phyloP scores from a whole-genome alignment of 306 rosid genomes.

The Begonia loranthoides region DNA sequence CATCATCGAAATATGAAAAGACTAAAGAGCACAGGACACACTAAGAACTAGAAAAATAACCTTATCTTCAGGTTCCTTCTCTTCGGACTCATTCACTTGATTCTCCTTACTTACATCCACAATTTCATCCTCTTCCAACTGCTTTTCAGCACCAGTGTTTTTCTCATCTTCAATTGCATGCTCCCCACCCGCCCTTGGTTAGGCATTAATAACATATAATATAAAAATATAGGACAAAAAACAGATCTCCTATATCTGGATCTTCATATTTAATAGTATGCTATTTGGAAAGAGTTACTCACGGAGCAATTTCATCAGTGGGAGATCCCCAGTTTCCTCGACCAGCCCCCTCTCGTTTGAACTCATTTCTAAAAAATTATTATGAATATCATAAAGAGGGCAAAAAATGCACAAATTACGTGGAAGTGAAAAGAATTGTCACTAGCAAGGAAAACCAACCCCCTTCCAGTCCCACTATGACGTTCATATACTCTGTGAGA shows the following conservation, averaged over 20 bases:
- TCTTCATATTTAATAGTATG: too few relatives aligned
- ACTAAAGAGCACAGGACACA: neutral
- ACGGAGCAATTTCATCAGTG: constrained; percentile 39
- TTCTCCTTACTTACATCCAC: constrained; percentile 60
- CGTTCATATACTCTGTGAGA: constrained; percentile 40
- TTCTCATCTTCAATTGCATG: constrained; percentile 46
- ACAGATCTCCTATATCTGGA: too few relatives aligned
- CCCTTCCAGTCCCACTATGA: constrained; percentile 55
- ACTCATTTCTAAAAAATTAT: constrained; percentile 20
- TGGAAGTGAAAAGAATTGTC: neutral
- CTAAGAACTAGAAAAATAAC: constrained; percentile 13
- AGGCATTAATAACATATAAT: neutral
- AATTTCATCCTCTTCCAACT: constrained; percentile 32
- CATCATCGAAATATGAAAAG: neutral
- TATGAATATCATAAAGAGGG: neutral
- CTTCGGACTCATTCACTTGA: constrained; percentile 45
- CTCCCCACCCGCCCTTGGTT: constrained; percentile 48
- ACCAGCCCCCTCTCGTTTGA: constrained; percentile 58
- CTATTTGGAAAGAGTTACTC: constrained; percentile 9
- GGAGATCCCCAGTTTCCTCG: constrained; percentile 53
- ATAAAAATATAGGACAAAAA: neutral
- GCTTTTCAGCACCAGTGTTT: constrained; percentile 57
- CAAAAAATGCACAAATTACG: too few relatives aligned
- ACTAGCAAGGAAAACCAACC: constrained; percentile 21
- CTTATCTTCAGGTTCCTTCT: constrained; percentile 85